Evolutionary conservation across 1,139 yeast genomes (phyloP).

Genomic region (Nadsonia commutata): DNA sequence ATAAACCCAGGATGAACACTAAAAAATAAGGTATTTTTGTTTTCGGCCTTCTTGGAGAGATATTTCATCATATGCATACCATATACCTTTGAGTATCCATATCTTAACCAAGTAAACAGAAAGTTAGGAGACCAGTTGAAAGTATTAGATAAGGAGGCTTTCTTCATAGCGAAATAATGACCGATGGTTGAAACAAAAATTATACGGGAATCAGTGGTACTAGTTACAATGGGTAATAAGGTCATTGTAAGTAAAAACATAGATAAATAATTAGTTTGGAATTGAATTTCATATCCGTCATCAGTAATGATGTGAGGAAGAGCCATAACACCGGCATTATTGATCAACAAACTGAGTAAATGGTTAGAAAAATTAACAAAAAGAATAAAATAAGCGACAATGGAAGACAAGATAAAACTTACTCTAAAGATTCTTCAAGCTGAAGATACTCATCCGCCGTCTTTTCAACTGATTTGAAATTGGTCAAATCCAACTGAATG

Average conservation of each 20-base stretch:
- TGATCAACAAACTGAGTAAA: slow-evolving; percentile 45
- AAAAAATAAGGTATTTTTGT: slow-evolving; percentile 50
- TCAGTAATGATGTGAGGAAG: slow-evolving; percentile 47
- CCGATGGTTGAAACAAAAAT: slow-evolving; percentile 58
- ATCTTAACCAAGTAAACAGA: slow-evolving; percentile 64
- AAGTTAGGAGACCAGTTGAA: slow-evolving; percentile 50
- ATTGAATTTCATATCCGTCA: slow-evolving; percentile 67
- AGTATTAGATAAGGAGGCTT: slow-evolving; percentile 36
- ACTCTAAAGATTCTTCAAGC: background rate
- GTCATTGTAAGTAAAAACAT: slow-evolving; percentile 59
- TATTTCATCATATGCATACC: slow-evolving; percentile 62
- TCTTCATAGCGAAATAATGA: slow-evolving; percentile 41
- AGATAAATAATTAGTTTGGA: slow-evolving; percentile 66
- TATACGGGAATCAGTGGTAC: slow-evolving; percentile 36
- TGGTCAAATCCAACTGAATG: slow-evolving; percentile 49
- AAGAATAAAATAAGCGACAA: no score
- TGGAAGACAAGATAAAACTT: background rate
- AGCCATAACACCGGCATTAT: slow-evolving; percentile 78
- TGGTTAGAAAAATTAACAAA: slow-evolving; percentile 29
- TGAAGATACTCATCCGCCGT: slow-evolving; percentile 33
- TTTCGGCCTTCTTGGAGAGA: slow-evolving; percentile 38
- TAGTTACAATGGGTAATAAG: slow-evolving; percentile 40
- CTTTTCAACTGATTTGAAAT: slow-evolving; percentile 39
- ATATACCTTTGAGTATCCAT: slow-evolving; percentile 67
- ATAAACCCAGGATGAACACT: slow-evolving; percentile 82